Percentiles rank a stretch among this genome's conserved stretches.
phyloP scores from a whole-genome alignment of 164 flowering plant genomes.

The Nelumbo lutea region DNA sequence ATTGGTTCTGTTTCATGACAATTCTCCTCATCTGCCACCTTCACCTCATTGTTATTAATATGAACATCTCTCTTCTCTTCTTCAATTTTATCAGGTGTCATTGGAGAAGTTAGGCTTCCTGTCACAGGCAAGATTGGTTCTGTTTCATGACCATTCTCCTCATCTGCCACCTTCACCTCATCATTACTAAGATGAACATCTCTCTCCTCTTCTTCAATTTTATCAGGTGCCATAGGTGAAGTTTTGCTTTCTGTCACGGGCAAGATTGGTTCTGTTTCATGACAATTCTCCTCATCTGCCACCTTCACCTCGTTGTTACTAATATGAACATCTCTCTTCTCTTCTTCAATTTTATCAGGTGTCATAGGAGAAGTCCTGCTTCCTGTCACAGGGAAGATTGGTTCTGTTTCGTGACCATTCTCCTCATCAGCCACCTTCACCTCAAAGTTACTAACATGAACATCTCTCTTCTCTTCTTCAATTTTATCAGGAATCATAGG shows the following conservation, averaged over 20 bases:
- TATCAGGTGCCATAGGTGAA: conserved; percentile 8
- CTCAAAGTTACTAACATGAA: conserved; percentile 14
- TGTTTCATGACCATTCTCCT: conserved; percentile 15
- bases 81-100: conserved; percentile 14
- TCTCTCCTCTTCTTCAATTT: conserved; percentile 4
- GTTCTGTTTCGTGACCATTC: conserved; percentile 12
- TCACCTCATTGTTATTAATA: conserved; percentile 18
- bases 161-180: conserved; percentile 27
- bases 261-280: conserved; percentile 1
- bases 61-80: neutral
- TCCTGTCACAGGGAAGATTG: neutral
- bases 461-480: conserved; percentile 1
- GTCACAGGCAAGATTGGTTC: neutral
- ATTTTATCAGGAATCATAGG: conserved; percentile 8
- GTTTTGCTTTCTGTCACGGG: conserved; percentile 1
- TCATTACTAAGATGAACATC: conserved; percentile 19
- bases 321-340: neutral
- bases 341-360: conserved; percentile 7
- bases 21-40: conserved; percentile 23
- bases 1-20: conserved; percentile 6
- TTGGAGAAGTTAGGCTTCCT: conserved; percentile 6
- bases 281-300: conserved; percentile 24
- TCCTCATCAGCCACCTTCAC: conserved; percentile 25
- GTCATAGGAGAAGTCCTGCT: conserved; percentile 11
- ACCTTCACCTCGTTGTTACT: conserved; percentile 20